Conservation (phyloP, 2,329 filamentous ascomycete genomes). For the Calonectria ilicicola region DNA sequence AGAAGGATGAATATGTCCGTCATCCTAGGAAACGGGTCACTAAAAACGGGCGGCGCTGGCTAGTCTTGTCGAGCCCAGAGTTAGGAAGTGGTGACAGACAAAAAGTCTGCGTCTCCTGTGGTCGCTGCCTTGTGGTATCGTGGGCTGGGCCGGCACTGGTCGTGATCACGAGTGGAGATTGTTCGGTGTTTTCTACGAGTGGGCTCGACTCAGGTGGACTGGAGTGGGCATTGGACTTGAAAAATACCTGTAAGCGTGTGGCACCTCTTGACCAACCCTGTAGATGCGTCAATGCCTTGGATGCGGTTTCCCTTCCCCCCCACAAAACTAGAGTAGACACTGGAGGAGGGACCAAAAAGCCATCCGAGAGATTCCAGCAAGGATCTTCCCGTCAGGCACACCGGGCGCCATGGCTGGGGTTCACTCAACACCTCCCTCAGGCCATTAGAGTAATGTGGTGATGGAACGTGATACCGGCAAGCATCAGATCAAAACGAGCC, state of each 20-base stretch:
- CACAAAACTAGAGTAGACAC: slow-evolving; percentile 24
- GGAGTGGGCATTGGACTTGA: slow-evolving; percentile 7
- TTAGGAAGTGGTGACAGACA: slow-evolving; percentile 5
- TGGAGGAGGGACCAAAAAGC: slow-evolving; percentile 34
- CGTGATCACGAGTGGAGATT: slow-evolving; percentile 16
- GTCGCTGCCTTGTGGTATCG: slow-evolving; percentile 3
- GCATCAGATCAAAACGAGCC: neutral
- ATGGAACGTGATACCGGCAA: slow-evolving; percentile 12
- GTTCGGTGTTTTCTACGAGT: slow-evolving; percentile 7
- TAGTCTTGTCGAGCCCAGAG: slow-evolving; percentile 6
- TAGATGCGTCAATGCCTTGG: slow-evolving; percentile 56
- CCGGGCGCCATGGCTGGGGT: slow-evolving; percentile 17
- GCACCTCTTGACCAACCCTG: slow-evolving; percentile 44
- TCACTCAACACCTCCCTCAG: slow-evolving; percentile 21
- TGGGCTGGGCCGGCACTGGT: slow-evolving; percentile 13
- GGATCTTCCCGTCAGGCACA: slow-evolving; percentile 34
- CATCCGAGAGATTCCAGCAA: slow-evolving; percentile 34
- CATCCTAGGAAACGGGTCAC: slow-evolving; percentile 15
- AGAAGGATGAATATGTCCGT: slow-evolving; percentile 17
- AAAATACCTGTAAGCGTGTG: slow-evolving; percentile 27
- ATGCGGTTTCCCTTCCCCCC: slow-evolving; percentile 44
- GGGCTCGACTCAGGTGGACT: slow-evolving; percentile 6
- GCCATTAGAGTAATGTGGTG: neutral
- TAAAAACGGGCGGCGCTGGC: slow-evolving; percentile 15
- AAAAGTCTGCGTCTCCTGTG: neutral